Base-by-base conservation (phyloP, 768 basidiomycete species). In the Mycena vitilis region DNA sequence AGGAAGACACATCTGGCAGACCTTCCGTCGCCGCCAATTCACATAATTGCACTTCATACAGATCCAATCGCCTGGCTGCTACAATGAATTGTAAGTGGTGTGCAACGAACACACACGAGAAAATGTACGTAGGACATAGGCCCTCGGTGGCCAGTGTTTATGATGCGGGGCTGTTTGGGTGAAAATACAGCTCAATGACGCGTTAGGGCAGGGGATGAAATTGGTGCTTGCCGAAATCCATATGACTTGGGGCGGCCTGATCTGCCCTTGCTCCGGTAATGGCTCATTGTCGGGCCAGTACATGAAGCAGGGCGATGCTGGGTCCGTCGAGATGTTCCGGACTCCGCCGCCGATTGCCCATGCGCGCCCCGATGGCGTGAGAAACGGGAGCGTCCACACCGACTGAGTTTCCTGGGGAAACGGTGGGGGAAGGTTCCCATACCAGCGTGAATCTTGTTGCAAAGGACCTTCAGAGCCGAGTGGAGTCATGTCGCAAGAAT, bases 231-330 rank as follows among this genome's bases (percentile, higher is more conserved):
- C n/a, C n/a, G n/a, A n/a, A n/a, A n/a, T n/a, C n/a, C n/a, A n/a
- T n/a, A n/a, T n/a, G n/a, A n/a, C n/a, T n/a, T 13, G 38, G 13
- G 38, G 38, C 13, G 38, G 38, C 13, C 13, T 40, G 13, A 40
- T 40, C 80, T 95, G 94, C 18, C 91, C 88, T 76, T 88, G 89
- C 71, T 92, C 91, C 1, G 94, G 94, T 66, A 93, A 82, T 4
- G 92, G 86, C 75, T 95, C 94, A 72, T 95, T 95, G 77, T 94
- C 94, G 8, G 94, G 94, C 94, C 94, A 95, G 74, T 91, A 95
- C 89, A 95, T 90, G 80, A 94, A 84, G 73, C 94, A 94, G 6
- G 93, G 91, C 34, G 81, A 73, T 54, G 89, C 77, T 20, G 93
- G 92, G 75, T 95, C 92, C 42, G 72, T 81, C 25, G 92, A 94